These are phyloP conservation scores for Hanseniaspora uvarum DNA, from an alignment of 1,139 yeast species.

Conservation along the genomic window DNA sequence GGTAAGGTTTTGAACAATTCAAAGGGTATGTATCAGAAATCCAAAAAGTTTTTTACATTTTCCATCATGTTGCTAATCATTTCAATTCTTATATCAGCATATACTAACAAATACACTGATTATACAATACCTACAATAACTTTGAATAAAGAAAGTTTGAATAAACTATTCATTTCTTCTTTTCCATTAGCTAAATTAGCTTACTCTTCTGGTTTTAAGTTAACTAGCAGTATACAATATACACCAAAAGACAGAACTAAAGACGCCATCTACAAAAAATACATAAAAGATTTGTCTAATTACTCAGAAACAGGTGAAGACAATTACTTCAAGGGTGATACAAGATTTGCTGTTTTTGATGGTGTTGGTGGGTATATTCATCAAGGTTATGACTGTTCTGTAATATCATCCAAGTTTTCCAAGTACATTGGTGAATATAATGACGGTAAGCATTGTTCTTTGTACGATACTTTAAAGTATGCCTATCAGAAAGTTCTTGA, in stretches of 20 bases:
- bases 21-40: constrained; percentile 10
- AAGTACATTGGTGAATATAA: constrained; percentile 14
- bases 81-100: constrained; percentile 5
- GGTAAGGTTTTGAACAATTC: constrained; percentile 17
- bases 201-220: constrained; percentile 1
- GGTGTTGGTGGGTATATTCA: constrained; percentile 98
- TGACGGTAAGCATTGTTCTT: constrained; percentile 27
- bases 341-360: constrained; percentile 71
- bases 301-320: constrained; percentile 77
- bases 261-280: constrained; percentile 35
- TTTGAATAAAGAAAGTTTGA: not conserved
- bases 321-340: constrained; percentile 51
- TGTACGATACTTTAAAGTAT: constrained; percentile 42
- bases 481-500: constrained; percentile 47
- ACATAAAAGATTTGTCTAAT: constrained; percentile 24
- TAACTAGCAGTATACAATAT: constrained; percentile 50
- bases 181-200: not conserved
- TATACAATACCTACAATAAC: not conserved
- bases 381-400: constrained; percentile 80
- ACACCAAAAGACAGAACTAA: constrained; percentile 56
- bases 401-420: constrained; percentile 63
- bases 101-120: constrained; percentile 15
- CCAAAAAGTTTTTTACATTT: not conserved
- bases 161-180: not conserved
- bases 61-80: not conserved